Percentiles rank a stretch among this genome's conserved stretches.
Conservation (phyloP, 2,329 filamentous ascomycete species). For the Diaporthe sp. region DNA sequence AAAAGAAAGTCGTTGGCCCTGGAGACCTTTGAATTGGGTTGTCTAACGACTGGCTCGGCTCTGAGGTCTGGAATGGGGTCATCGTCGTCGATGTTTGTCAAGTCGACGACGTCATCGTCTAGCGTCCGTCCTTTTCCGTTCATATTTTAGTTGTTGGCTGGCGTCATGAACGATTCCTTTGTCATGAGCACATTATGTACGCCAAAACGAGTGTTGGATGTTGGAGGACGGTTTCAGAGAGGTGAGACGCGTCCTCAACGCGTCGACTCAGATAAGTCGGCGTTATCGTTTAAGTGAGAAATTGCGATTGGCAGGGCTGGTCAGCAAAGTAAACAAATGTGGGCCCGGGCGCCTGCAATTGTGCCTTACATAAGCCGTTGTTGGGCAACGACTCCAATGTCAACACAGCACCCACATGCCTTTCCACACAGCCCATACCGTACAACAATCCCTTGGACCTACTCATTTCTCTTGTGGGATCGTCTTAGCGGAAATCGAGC, state of each 20-base stretch:
- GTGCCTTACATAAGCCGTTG: not conserved
- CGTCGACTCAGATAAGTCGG: slow-evolving; percentile 6
- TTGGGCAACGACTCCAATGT: not conserved
- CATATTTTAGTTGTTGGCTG: not conserved
- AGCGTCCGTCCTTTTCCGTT: slow-evolving; percentile 13
- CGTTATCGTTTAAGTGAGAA: not conserved
- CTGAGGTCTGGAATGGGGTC: not conserved
- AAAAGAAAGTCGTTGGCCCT: slow-evolving; percentile 46
- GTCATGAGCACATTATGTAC: not conserved
- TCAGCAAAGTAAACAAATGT: not conserved
- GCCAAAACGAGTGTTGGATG: not conserved
- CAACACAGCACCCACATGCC: not conserved
- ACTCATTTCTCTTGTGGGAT: not conserved
- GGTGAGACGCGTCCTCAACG: not conserved
- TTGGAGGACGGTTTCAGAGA: not conserved
- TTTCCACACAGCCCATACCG: not conserved
- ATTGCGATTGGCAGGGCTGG: not conserved
- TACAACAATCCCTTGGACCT: not conserved
- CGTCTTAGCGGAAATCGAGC: too few species aligned
- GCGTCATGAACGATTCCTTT: not conserved
- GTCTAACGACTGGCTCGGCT: not conserved
- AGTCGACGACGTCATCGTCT: slow-evolving; percentile 41
- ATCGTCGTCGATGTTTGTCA: slow-evolving; percentile 39
- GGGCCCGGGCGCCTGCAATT: not conserved
- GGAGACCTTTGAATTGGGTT: not conserved